Base-by-base conservation (phyloP, 345 rosid genomes). In the Chamaenerion angustifolium region DNA sequence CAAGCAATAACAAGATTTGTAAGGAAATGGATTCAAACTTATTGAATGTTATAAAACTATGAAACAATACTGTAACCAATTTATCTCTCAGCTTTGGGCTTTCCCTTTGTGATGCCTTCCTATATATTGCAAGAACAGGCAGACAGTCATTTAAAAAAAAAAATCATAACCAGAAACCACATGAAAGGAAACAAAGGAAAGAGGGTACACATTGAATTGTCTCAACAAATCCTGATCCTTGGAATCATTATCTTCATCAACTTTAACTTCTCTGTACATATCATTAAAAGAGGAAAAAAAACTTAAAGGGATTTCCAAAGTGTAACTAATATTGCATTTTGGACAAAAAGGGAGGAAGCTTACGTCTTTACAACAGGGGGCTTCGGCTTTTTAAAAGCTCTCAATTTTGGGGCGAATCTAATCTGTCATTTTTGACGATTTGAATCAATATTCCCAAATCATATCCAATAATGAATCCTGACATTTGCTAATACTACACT, bases 351-450 rank as follows among this genome's bases (percentile, higher is more conserved):
- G 40, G 25, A 21, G 25, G 3, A 21, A 10, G 56, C 41, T 41
- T 78, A 89, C 95, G 63, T 62, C 76, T 89, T 89, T 59, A 85
- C 81, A 63, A 67, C 85, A 1, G 66, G 61, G 21, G 54, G 55
- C 71, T 77, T 82, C 6, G 82, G 75, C 15, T 45, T 62, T 14
- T 71, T 70, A 27, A 67, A 68, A 1, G 79, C 74, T 0, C 80
- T 95, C 64, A 85, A 80, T 68, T 81, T 85, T 7, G 97, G 97
- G 19, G 60, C 71, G 69, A 73, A 85, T 66, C 56, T 85, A 65
- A 68, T 51, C 94, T 85, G 74, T 58, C 69, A 11, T 52, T 21
- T 21, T 21, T 21, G 25, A 21, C 25, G 25, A 21, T 21, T 2
- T 21, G 25, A 21, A 21, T 21, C 25, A 21, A 21, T 21, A 21